A percentile compares a stretch with the other conserved stretches of the same genome.
Conservation (phyloP, 2,329 filamentous ascomycete genomes). For the Periglandula ipomoeae region DNA sequence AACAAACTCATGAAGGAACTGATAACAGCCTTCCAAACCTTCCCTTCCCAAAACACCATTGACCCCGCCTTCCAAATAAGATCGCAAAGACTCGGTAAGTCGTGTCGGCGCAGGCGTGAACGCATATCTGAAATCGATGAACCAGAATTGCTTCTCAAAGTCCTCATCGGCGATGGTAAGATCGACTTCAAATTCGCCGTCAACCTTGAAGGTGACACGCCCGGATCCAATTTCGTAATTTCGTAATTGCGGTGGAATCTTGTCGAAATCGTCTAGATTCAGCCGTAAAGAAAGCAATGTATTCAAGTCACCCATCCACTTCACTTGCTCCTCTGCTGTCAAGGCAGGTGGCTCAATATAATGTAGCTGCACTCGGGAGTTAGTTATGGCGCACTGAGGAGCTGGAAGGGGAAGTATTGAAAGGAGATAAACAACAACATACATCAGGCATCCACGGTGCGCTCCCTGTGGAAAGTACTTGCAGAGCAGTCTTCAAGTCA, state of each 20-base stretch:
- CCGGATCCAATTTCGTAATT: constrained; percentile 74
- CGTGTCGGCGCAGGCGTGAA: constrained; percentile 61
- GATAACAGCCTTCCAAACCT: constrained; percentile 72
- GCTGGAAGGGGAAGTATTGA: background rate
- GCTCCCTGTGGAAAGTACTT: constrained; percentile 71
- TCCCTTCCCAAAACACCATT: constrained; percentile 63
- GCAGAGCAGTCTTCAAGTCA: constrained; percentile 80
- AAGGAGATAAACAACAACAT: constrained; percentile 19
- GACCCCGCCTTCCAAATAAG: constrained; percentile 58
- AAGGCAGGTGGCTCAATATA: constrained; percentile 70
- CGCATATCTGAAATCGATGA: constrained; percentile 81
- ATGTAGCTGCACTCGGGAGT: too few species aligned
- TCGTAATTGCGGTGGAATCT: constrained; percentile 63
- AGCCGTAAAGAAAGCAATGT: constrained; percentile 73
- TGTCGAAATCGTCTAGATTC: constrained; percentile 74
- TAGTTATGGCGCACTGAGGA: too few species aligned
- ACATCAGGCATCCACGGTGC: constrained; percentile 73
- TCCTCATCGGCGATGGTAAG: constrained; percentile 85
- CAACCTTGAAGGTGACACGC: constrained; percentile 79
- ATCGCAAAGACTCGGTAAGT: constrained; percentile 54
- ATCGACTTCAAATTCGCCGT: constrained; percentile 84
- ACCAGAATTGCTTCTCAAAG: constrained; percentile 76
- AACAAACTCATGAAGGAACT: constrained; percentile 77
- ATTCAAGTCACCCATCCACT: constrained; percentile 72
- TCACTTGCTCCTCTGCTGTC: constrained; percentile 61